phyloP scores from a whole-genome alignment of 306 rosid species.

The Bauhinia variegata region DNA sequence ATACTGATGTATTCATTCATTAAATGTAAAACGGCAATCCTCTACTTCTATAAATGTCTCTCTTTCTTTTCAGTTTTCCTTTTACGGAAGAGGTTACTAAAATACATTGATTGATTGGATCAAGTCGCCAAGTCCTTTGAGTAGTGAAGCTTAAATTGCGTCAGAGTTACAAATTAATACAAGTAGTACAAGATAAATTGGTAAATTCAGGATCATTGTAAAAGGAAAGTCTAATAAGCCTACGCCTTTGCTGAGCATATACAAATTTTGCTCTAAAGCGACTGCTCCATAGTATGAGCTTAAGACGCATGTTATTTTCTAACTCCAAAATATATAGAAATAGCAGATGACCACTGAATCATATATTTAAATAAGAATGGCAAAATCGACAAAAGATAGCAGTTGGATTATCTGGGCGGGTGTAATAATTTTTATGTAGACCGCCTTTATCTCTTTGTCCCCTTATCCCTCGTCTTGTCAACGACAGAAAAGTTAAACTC shows the following conservation, averaged over 20 bases:
- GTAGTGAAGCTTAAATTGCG: too few species aligned
- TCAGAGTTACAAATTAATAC: too few species aligned
- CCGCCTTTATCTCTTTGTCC: constrained; percentile 11
- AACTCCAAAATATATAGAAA: not conserved
- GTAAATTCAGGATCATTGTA: too few species aligned
- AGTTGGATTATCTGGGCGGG: not conserved
- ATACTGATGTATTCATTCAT: too few species aligned
- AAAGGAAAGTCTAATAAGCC: too few species aligned
- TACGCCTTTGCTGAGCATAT: too few species aligned
- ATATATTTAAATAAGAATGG: not conserved
- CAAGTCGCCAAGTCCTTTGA: too few species aligned
- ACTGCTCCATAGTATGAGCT: too few species aligned
- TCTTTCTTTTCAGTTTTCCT: constrained; percentile 18
- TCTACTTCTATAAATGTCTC: not conserved
- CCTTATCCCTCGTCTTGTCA: constrained; percentile 6
- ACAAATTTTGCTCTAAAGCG: too few species aligned
- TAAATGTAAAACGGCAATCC: too few species aligned
- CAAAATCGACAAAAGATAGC: not conserved
- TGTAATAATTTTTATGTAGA: not conserved
- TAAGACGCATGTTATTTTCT: not conserved
- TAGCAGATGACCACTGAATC: not conserved
- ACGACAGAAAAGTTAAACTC: constrained; percentile 15
- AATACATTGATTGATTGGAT: not conserved
- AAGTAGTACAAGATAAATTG: too few species aligned
- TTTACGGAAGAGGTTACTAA: constrained; percentile 8